A percentile compares a stretch with the other conserved stretches of the same genome.
Conservation (phyloP, 345 rosid species). For the Melaleuca quinquenervia region DNA sequence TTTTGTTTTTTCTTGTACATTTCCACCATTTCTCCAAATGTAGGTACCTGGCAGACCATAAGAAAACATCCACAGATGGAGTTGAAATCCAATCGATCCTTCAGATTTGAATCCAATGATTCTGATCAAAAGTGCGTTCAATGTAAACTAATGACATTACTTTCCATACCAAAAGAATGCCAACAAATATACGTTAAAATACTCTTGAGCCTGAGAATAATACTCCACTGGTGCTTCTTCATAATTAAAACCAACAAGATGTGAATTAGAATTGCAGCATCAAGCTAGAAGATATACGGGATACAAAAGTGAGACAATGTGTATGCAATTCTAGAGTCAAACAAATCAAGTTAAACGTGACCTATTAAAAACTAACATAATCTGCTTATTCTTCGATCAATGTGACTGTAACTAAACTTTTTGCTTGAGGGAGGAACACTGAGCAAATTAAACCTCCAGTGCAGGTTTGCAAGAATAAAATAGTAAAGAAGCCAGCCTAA, state of each 20-base stretch:
- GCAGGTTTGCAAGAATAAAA: neutral
- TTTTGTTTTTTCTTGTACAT: slow-evolving; percentile 91
- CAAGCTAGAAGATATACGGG: neutral
- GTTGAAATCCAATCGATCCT: neutral
- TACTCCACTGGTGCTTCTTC: neutral
- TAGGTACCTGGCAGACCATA: slow-evolving; percentile 61
- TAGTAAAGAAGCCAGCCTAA: neutral
- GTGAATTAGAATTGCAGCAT: neutral
- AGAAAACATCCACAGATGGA: slow-evolving; percentile 4
- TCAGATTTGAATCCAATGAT: slow-evolving; percentile 13
- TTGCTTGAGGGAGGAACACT: neutral
- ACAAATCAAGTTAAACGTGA: neutral
- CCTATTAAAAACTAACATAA: neutral
- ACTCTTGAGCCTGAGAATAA: neutral
- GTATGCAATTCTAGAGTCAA: neutral
- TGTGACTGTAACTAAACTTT: neutral
- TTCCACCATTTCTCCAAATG: slow-evolving; percentile 78
- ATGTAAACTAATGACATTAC: neutral
- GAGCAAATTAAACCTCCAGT: neutral
- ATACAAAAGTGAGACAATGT: neutral
- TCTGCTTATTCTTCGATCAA: neutral
- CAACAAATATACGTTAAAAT: neutral
- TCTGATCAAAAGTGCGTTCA: neutral
- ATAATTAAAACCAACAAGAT: neutral
- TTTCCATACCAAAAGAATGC: neutral